These are phyloP conservation scores for Wickerhamomyces mucosus DNA, from an alignment of 805 yeast species.

Conservation along the genomic window DNA sequence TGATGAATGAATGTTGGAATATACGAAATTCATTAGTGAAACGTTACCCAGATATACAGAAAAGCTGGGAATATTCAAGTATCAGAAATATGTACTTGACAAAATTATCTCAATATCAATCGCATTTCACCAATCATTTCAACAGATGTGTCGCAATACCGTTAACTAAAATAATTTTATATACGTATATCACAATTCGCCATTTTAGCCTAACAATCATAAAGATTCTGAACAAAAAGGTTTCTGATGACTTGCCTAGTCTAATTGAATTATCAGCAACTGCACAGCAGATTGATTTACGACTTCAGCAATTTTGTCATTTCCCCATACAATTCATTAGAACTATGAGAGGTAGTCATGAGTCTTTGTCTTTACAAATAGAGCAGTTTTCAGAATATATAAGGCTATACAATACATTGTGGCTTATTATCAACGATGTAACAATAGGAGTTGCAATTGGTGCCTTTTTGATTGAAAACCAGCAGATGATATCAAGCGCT, in stretches of 20 bases:
- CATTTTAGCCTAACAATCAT: constrained; percentile 10
- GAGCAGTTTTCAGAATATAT: constrained; percentile 55
- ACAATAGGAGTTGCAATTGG: constrained; percentile 61
- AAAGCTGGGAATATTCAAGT: not conserved
- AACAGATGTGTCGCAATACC: constrained; percentile 9
- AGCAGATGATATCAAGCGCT: constrained; percentile 18
- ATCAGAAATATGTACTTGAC: not conserved
- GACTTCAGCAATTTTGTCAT: constrained; percentile 66
- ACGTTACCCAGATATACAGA: not conserved
- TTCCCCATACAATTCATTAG: constrained; percentile 73
- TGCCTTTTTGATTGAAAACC: constrained; percentile 32
- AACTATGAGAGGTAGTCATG: constrained; percentile 24
- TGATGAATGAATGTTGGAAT: not conserved
- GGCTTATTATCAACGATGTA: constrained; percentile 81
- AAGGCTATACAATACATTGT: constrained; percentile 73
- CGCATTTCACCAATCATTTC: not conserved
- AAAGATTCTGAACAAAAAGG: constrained; percentile 21
- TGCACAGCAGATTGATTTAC: constrained; percentile 69
- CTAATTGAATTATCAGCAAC: constrained; percentile 44
- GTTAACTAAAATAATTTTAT: constrained; percentile 3
- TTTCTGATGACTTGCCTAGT: constrained; percentile 15
- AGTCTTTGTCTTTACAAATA: constrained; percentile 27
- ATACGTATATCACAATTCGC: constrained; percentile 7
- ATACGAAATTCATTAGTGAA: not conserved
- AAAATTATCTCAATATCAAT: not conserved